These are phyloP conservation scores for Phyllosticta citriasiana DNA, from an alignment of 2,329 filamentous ascomycete species.

Conservation along the genomic window DNA sequence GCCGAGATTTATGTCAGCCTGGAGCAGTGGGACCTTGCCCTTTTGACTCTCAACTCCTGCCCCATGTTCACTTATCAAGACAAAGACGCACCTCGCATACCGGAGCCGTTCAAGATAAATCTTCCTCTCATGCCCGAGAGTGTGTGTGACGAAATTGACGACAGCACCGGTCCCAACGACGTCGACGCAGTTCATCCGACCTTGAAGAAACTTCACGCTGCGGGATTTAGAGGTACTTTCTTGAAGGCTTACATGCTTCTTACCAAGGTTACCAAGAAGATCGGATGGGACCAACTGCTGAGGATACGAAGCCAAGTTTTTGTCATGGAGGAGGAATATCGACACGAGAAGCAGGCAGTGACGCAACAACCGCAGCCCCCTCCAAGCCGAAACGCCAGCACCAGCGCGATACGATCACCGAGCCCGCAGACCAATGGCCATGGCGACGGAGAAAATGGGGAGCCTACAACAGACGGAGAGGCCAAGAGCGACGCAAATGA, in stretches of 20 bases:
- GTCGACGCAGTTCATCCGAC: constrained; percentile 81
- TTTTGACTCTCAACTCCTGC: constrained; percentile 93
- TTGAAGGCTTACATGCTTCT: constrained; percentile 88
- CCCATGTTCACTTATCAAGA: constrained; percentile 99
- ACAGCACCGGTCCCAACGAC: constrained; percentile 67
- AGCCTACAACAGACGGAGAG: constrained; percentile 21
- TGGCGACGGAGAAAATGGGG: constrained; percentile 25
- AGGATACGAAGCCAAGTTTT: constrained; percentile 95
- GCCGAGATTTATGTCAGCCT: constrained; percentile 89
- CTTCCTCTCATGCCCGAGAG: constrained; percentile 83
- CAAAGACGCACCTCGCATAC: constrained; percentile 91
- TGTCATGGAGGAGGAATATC: constrained; percentile 98
- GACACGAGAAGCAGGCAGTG: constrained; percentile 64
- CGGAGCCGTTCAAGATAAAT: constrained; percentile 78
- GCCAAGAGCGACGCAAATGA: constrained; percentile 19
- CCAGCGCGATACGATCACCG: constrained; percentile 64
- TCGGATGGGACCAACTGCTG: constrained; percentile 93
- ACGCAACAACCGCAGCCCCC: constrained; percentile 25
- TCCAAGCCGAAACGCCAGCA: constrained; percentile 63
- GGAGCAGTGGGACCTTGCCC: constrained; percentile 93
- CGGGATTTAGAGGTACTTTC: constrained; percentile 89
- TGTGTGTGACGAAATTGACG: constrained; percentile 90
- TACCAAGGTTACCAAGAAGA: constrained; percentile 91
- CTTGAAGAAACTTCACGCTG: constrained; percentile 73
- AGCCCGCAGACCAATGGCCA: constrained; percentile 35